These are phyloP conservation scores for Rosa persica DNA, from an alignment of 306 rosid species.

Conservation along the genomic window DNA sequence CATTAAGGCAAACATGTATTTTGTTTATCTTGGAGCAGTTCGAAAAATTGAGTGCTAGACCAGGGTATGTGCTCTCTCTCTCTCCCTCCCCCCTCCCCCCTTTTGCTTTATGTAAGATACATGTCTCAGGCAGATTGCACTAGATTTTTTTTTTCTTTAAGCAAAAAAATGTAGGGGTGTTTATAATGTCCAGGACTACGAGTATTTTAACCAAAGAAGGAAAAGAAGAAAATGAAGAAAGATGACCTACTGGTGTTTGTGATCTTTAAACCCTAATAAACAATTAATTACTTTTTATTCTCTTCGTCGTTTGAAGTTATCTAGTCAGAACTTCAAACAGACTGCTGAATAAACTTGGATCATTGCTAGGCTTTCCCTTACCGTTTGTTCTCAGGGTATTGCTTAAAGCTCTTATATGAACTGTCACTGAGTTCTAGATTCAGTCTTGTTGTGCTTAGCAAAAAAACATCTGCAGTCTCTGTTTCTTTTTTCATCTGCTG, in stretches of 20 bases:
- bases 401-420: not conserved
- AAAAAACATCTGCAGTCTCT: not conserved
- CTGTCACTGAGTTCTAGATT: not conserved
- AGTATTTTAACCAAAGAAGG: not conserved
- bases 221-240: not conserved
- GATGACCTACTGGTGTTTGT: not conserved
- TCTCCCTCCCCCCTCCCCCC: not conserved
- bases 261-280: not conserved
- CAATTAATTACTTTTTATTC: not conserved
- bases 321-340: no score
- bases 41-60: slow-evolving; percentile 77
- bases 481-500: slow-evolving; percentile 18
- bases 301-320: not conserved
- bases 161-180: not conserved
- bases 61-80: slow-evolving; percentile 66
- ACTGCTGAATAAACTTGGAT: not conserved
- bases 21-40: slow-evolving; percentile 86
- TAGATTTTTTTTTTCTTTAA: not conserved
- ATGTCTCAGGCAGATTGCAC: not conserved
- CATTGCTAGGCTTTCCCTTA: not conserved
- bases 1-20: slow-evolving; percentile 93
- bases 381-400: not conserved
- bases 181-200: not conserved
- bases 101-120: not conserved
- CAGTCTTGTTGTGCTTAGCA: not conserved